Conservation (phyloP, 116 monocot genomes). For the Cymodocea nodosa region DNA sequence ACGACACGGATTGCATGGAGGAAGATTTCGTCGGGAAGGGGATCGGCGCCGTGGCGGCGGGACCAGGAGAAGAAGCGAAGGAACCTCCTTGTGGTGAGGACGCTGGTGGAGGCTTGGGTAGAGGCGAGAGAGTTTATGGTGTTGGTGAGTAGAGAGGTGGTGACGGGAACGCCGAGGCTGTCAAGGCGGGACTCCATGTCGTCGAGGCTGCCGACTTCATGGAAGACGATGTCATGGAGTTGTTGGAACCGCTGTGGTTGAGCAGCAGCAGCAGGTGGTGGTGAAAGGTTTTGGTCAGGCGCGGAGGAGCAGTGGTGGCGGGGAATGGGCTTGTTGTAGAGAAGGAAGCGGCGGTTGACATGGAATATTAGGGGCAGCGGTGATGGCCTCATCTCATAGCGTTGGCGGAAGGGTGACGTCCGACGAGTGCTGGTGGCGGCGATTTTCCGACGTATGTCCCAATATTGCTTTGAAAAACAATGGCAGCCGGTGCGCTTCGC, state of each 20-base stretch:
- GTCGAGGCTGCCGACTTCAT: slow-evolving; percentile 39
- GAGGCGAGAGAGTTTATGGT: slow-evolving; percentile 22
- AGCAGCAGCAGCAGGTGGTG: not conserved
- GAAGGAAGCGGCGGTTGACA: too few relatives aligned
- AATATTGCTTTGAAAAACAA: too few relatives aligned
- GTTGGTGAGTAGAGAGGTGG: slow-evolving; percentile 15
- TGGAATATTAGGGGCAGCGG: too few relatives aligned
- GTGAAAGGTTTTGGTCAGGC: not conserved
- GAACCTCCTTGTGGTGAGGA: slow-evolving; percentile 25
- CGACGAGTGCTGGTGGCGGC: too few relatives aligned
- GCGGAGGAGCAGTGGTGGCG: not conserved
- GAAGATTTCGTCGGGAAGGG: slow-evolving; percentile 21
- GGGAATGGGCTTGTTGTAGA: not conserved
- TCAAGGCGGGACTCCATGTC: slow-evolving; percentile 40
- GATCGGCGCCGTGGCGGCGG: slow-evolving; percentile 2
- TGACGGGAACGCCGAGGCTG: slow-evolving; percentile 8
- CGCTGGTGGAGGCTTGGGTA: not conserved
- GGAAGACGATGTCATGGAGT: slow-evolving; percentile 21
- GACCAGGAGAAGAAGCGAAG: slow-evolving; percentile 67
- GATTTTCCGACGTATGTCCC: too few relatives aligned
- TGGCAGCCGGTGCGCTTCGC: too few relatives aligned
- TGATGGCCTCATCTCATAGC: too few relatives aligned
- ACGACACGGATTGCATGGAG: slow-evolving; percentile 28
- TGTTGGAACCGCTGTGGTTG: not conserved
- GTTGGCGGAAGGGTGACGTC: too few relatives aligned